Percentiles rank a stretch among this genome's conserved stretches.
Conservation (phyloP, 257 asterid species). For the Echium plantagineum region DNA sequence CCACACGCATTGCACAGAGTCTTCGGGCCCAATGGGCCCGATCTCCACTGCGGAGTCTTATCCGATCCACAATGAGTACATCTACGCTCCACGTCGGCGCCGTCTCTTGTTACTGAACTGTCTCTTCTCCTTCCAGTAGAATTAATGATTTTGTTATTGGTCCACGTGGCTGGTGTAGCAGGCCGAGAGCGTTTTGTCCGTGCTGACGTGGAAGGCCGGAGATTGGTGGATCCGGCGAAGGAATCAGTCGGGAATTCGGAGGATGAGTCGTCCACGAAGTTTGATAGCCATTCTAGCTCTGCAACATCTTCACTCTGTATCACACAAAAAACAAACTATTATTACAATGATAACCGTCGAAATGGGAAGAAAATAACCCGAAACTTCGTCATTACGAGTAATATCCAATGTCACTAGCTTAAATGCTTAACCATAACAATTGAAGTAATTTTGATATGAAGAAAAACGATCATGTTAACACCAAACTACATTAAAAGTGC, state of each 20-base stretch:
- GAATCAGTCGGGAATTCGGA: slow-evolving; percentile 33
- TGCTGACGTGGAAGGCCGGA: slow-evolving; percentile 10
- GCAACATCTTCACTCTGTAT: slow-evolving; percentile 50
- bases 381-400: no score
- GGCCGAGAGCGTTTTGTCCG: slow-evolving; percentile 42
- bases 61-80: slow-evolving; percentile 78
- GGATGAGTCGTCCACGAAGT: slow-evolving; percentile 56
- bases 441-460: no score
- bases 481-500: no score
- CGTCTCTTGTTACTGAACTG: slow-evolving; percentile 11
- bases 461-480: no score
- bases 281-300: slow-evolving; percentile 74
- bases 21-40: slow-evolving; percentile 76
- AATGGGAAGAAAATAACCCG: no score
- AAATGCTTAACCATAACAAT: no score
- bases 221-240: slow-evolving; percentile 16
- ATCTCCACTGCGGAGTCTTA: slow-evolving; percentile 86
- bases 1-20: slow-evolving; percentile 84
- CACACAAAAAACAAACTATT: not conserved
- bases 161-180: not conserved
- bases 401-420: no score
- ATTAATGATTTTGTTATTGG: not conserved
- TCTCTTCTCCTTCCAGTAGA: slow-evolving; percentile 9
- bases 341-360: no score
- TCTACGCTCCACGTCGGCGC: slow-evolving; percentile 29